phyloP scores from a whole-genome alignment of 2,329 filamentous ascomycete species.

The Cordyceps cateniannulata region DNA sequence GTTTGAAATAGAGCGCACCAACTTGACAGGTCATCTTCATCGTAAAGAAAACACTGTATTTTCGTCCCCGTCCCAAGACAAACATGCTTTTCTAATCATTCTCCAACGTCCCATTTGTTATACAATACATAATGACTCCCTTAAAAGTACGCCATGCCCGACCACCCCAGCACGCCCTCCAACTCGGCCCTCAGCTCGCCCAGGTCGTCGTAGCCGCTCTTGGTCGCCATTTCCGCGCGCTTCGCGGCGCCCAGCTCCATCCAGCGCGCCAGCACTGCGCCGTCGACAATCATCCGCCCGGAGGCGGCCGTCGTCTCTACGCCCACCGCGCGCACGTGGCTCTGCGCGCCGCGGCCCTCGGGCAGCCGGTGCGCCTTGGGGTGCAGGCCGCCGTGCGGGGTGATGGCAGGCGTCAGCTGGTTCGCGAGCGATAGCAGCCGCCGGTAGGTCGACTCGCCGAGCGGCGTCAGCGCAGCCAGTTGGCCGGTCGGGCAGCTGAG shows the following conservation, averaged over 20 bases:
- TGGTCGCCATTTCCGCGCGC: constrained; percentile 63
- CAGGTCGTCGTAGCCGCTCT: constrained; percentile 60
- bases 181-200: constrained; percentile 66
- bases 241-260: constrained; percentile 67
- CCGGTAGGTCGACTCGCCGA: constrained; percentile 76
- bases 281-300: constrained; percentile 68
- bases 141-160: constrained; percentile 53
- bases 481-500: constrained; percentile 70
- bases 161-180: constrained; percentile 55
- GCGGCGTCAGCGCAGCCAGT: constrained; percentile 67
- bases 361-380: constrained; percentile 67
- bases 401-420: constrained; percentile 69
- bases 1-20: no score
- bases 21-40: no score
- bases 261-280: constrained; percentile 67
- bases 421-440: constrained; percentile 75
- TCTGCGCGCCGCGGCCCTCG: constrained; percentile 38
- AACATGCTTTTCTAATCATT: background rate
- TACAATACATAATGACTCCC: background rate
- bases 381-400: constrained; percentile 75
- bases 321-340: constrained; percentile 33
- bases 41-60: no score
- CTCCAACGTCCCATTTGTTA: background rate
- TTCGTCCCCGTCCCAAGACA: background rate
- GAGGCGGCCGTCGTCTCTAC: constrained; percentile 53